Percentiles rank a stretch among this genome's conserved stretches.
Evolutionary conservation across 768 basidiomycete genomes (phyloP).

Genomic region (Pleurotus salmoneostramineus): DNA sequence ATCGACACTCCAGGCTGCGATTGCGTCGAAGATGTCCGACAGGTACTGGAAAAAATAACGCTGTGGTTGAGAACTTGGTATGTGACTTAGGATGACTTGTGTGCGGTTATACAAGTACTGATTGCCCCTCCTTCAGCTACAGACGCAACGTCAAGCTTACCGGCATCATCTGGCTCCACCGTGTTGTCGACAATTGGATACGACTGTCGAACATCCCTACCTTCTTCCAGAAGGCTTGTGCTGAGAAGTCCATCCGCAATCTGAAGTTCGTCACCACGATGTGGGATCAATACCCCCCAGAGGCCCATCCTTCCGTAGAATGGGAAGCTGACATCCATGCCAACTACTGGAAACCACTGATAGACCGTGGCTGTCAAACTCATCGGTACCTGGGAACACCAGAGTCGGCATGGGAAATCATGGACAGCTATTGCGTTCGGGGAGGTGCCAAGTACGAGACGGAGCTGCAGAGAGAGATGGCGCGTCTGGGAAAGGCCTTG

Average conservation of each 20-base stretch:
- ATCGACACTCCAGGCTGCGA: constrained; percentile 7
- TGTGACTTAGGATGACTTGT: background rate
- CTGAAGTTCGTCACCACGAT: background rate
- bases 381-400: background rate
- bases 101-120: background rate
- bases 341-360: constrained; percentile 4
- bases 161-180: constrained; percentile 4
- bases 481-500: background rate
- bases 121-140: background rate
- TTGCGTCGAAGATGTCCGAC: constrained; percentile 1
- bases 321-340: constrained; percentile 5
- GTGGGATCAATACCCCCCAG: constrained; percentile 3
- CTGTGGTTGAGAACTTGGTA: constrained; percentile 2
- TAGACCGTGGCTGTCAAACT: background rate
- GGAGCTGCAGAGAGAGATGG: constrained; percentile 4
- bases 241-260: background rate
- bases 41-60: background rate
- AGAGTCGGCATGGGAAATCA: constrained; percentile 1
- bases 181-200: constrained; percentile 6
- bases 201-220: background rate
- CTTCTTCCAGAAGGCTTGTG: background rate
- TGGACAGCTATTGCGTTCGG: background rate
- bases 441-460: background rate
- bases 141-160: constrained; percentile 7
- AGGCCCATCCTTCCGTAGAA: background rate